Percentiles rank a stretch among this genome's conserved stretches.
These are phyloP conservation scores for Penicillium crustosum DNA, from an alignment of 2,329 filamentous ascomycete genomes.

Conservation along the genomic window DNA sequence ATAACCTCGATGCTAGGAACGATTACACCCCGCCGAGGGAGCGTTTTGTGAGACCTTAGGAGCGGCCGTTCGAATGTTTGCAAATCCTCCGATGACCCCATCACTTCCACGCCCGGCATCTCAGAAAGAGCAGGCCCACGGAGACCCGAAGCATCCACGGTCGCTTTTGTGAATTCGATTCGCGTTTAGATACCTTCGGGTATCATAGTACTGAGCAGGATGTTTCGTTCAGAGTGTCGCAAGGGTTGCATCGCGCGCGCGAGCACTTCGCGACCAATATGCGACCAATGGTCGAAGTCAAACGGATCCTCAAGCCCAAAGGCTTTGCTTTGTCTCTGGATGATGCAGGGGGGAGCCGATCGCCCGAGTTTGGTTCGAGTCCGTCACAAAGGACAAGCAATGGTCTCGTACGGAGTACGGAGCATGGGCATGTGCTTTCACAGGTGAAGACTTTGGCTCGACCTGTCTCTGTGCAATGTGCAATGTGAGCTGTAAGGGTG, in stretches of 20 bases:
- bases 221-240: constrained; percentile 2
- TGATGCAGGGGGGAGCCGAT: constrained; percentile 18
- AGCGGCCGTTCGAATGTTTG: constrained; percentile 30
- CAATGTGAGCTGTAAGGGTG: constrained; percentile 6
- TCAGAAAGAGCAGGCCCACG: constrained; percentile 8
- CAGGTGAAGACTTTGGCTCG: neutral
- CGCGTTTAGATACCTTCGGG: neutral
- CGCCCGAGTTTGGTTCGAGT: constrained; percentile 3
- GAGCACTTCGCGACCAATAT: constrained; percentile 5
- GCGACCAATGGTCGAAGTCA: constrained; percentile 8
- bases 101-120: constrained; percentile 36
- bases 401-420: neutral
- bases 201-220: constrained; percentile 8
- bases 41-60: constrained; percentile 43
- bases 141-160: constrained; percentile 2
- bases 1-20: constrained; percentile 23
- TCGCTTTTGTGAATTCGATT: constrained; percentile 1
- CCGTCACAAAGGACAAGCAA: neutral
- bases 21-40: constrained; percentile 39
- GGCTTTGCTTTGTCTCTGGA: constrained; percentile 11
- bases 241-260: constrained; percentile 18
- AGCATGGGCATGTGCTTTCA: neutral
- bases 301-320: constrained; percentile 8
- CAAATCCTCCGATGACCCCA: constrained; percentile 29
- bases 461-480: constrained; percentile 3